phyloP scores from a whole-genome alignment of 2,329 filamentous ascomycete genomes.

The Ceratocystis ficicola region DNA sequence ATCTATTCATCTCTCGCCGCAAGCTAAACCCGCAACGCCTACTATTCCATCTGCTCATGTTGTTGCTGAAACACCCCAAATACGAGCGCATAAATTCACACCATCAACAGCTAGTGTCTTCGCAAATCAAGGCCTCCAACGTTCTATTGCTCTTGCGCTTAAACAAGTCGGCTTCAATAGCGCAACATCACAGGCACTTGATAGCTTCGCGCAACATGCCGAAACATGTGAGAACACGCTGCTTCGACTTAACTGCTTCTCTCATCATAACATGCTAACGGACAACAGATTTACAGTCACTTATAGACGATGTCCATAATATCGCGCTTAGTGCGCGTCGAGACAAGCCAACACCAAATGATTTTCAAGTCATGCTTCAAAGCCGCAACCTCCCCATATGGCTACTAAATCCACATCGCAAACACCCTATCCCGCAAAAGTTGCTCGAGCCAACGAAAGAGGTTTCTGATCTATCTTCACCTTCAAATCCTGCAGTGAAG shows the following conservation, averaged over 20 bases:
- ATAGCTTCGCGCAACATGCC: conserved; percentile 43
- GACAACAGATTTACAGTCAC: conserved; percentile 36
- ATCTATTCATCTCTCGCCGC: background rate
- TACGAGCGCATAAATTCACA: background rate
- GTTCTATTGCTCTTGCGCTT: conserved; percentile 44
- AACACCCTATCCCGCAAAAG: conserved; percentile 37
- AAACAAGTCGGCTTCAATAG: conserved; percentile 47
- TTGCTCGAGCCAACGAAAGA: conserved; percentile 32
- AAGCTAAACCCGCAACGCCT: background rate
- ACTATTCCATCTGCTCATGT: background rate
- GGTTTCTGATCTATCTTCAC: background rate
- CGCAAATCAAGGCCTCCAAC: conserved; percentile 36
- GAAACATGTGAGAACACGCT: conserved; percentile 42
- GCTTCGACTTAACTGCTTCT: background rate
- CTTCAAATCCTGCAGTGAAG: conserved; percentile 29
- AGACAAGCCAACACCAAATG: conserved; percentile 41
- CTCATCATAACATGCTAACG: conserved; percentile 24
- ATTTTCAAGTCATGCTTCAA: conserved; percentile 44
- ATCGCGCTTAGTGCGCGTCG: conserved; percentile 40
- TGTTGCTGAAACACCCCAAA: background rate
- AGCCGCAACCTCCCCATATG: conserved; percentile 41
- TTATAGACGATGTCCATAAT: conserved; percentile 39
- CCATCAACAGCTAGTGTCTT: conserved; percentile 12
- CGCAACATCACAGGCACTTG: conserved; percentile 44
- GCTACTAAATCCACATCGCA: conserved; percentile 44